Conservation (phyloP, 163 green algal genomes). For the Coccomyxa subellipsoidea region DNA sequence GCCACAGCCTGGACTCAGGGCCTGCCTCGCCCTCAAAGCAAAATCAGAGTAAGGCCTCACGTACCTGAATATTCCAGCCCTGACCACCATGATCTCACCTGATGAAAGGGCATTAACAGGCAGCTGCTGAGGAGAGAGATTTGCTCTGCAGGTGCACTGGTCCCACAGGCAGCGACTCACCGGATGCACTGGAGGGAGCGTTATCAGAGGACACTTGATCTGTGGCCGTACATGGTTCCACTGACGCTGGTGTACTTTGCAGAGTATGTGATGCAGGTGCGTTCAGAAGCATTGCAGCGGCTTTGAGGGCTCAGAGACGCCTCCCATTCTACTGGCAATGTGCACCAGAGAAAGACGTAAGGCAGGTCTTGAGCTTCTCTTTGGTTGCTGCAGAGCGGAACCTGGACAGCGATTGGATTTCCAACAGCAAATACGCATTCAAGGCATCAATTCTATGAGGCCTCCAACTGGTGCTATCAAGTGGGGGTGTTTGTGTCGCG, state of each 20-base stretch:
- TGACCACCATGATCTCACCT: too few species aligned
- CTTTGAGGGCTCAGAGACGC: too few species aligned
- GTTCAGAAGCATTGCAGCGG: not conserved
- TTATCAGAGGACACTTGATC: conserved; percentile 21
- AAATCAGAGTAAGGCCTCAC: not conserved
- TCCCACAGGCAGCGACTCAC: not conserved
- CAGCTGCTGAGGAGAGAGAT: too few species aligned
- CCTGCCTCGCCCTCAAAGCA: not conserved
- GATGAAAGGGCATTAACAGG: not conserved
- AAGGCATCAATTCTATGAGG: conserved; percentile 55
- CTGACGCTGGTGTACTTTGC: conserved; percentile 66
- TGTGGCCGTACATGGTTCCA: conserved; percentile 59
- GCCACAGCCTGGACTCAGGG: not conserved
- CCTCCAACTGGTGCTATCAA: conserved; percentile 59
- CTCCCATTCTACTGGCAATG: too few species aligned
- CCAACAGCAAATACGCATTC: conserved; percentile 21
- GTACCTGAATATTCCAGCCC: too few species aligned
- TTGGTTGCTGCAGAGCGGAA: conserved; percentile 24
- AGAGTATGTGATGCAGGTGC: conserved; percentile 65
- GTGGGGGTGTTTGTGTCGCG: conserved; percentile 60
- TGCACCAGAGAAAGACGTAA: too few species aligned
- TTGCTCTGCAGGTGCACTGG: not conserved
- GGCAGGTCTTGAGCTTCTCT: not conserved
- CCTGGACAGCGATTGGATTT: conserved; percentile 59
- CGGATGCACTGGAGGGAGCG: conserved; percentile 36